phyloP scores from a whole-genome alignment of 1,139 yeast genomes.

The Sugiyamaella castrensis region DNA sequence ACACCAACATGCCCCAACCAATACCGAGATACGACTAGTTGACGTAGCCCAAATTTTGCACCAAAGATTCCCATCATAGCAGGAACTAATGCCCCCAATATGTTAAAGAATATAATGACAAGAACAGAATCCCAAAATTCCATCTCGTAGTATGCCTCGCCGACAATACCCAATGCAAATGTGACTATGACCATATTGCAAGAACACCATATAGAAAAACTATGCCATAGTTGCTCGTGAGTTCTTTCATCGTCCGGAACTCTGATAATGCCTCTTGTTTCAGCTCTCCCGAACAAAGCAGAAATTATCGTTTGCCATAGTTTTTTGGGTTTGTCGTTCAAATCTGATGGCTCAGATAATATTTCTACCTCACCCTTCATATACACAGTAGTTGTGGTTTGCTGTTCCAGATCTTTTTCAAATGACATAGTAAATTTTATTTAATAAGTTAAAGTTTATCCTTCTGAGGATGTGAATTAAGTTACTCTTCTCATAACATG shows the following conservation, averaged over 20 bases:
- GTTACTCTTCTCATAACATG: no score
- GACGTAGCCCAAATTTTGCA: conserved; percentile 81
- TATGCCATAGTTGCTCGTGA: conserved; percentile 59
- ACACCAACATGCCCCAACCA: conserved; percentile 73
- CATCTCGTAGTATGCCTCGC: conserved; percentile 49
- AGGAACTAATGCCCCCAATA: conserved; percentile 72
- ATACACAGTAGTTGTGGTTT: no score
- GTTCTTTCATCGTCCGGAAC: conserved; percentile 66
- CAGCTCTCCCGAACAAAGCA: conserved; percentile 34
- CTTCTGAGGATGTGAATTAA: no score
- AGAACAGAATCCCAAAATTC: conserved; percentile 66
- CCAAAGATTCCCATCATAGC: conserved; percentile 84
- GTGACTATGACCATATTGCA: conserved; percentile 89
- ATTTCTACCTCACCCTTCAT: no score
- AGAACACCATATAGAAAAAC: conserved; percentile 90
- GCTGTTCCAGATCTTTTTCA: no score
- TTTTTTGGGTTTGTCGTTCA: no score
- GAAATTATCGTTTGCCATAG: no score
- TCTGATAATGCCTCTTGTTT: conserved; percentile 66
- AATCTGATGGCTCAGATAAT: no score
- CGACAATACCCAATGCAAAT: conserved; percentile 76
- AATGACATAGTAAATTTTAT: no score
- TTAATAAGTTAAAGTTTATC: no score
- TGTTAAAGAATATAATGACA: conserved; percentile 65
- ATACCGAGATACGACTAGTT: conserved; percentile 77